These are phyloP conservation scores for Simmondsia chinensis DNA, from an alignment of 148 eudicot species.

Conservation along the genomic window DNA sequence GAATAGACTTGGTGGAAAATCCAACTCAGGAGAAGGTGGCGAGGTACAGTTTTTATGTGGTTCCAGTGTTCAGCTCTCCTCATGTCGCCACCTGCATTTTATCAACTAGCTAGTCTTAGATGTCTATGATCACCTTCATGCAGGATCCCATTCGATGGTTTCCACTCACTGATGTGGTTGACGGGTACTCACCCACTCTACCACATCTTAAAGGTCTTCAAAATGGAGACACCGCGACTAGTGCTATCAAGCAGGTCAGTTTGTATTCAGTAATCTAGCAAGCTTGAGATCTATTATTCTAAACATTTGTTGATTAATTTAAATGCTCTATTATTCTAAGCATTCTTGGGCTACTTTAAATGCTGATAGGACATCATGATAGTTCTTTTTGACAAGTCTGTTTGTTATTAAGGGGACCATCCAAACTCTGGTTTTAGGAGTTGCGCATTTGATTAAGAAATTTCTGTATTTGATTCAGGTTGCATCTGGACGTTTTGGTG, in stretches of 20 bases:
- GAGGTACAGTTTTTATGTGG: slow-evolving; percentile 48
- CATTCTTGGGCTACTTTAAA: too few species aligned
- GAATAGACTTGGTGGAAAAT: slow-evolving; percentile 97
- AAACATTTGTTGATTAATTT: too few species aligned
- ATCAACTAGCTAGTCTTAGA: not conserved
- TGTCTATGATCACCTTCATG: slow-evolving; percentile 6
- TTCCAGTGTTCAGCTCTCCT: not conserved
- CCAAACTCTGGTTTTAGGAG: not conserved
- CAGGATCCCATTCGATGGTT: slow-evolving; percentile 99
- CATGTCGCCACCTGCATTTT: not conserved
- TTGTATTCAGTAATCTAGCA: not conserved
- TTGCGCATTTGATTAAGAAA: slow-evolving; percentile 2
- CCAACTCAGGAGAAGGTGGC: slow-evolving; percentile 99
- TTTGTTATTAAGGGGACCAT: not conserved
- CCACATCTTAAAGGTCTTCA: slow-evolving; percentile 99
- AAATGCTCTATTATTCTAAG: too few species aligned
- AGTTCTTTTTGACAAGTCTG: too few species aligned
- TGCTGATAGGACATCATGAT: too few species aligned
- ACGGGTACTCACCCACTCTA: slow-evolving; percentile 93
- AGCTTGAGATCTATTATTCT: too few species aligned
- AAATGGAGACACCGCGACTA: slow-evolving; percentile 98
- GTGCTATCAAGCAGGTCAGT: slow-evolving; percentile 96
- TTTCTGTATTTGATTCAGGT: slow-evolving; percentile 45
- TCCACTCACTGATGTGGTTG: slow-evolving; percentile 92
- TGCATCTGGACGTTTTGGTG: slow-evolving; percentile 99